Percentiles rank a stretch among this genome's conserved stretches.
Evolutionary conservation across 345 rosid genomes (phyloP).

Genomic region (Jatropha curcas): DNA sequence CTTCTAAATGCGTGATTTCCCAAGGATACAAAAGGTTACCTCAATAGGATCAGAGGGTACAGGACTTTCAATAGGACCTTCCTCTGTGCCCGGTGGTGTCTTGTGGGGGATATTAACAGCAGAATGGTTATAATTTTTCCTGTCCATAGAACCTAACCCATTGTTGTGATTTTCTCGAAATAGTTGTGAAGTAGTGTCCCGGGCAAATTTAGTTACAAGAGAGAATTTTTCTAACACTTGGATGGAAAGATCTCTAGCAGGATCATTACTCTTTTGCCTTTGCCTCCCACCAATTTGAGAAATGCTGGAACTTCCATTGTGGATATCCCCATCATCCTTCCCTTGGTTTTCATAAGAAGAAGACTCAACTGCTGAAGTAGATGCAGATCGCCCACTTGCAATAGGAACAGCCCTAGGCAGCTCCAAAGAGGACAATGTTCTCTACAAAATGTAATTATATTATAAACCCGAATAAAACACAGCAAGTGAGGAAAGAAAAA

Average conservation of each 20-base stretch:
- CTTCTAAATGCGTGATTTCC: background rate
- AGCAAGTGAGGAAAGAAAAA: background rate
- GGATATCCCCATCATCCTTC: slow-evolving; percentile 36
- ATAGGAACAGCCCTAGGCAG: slow-evolving; percentile 74
- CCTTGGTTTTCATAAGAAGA: slow-evolving; percentile 45
- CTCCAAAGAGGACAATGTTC: slow-evolving; percentile 89
- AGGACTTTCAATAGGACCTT: slow-evolving; percentile 37
- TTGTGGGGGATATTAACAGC: slow-evolving; percentile 41
- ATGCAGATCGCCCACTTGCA: slow-evolving; percentile 53
- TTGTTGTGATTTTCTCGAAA: slow-evolving; percentile 64
- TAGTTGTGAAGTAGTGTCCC: slow-evolving; percentile 87
- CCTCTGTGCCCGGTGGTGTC: slow-evolving; percentile 42
- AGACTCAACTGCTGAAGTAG: slow-evolving; percentile 45
- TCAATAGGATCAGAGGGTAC: slow-evolving; percentile 79
- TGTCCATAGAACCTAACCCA: slow-evolving; percentile 61
- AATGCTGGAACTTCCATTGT: slow-evolving; percentile 34
- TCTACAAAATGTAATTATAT: slow-evolving; percentile 46
- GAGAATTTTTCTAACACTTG: slow-evolving; percentile 91
- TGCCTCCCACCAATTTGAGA: slow-evolving; percentile 53
- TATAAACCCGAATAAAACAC: slow-evolving; percentile 1
- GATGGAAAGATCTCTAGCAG: slow-evolving; percentile 87
- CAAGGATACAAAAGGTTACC: slow-evolving; percentile 46
- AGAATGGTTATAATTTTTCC: slow-evolving; percentile 46
- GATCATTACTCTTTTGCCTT: slow-evolving; percentile 72
- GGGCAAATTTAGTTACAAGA: slow-evolving; percentile 88